Evolutionary conservation across 1,139 yeast genomes (phyloP).

Genomic region (Hemisphaericaspora xylofermentans): DNA sequence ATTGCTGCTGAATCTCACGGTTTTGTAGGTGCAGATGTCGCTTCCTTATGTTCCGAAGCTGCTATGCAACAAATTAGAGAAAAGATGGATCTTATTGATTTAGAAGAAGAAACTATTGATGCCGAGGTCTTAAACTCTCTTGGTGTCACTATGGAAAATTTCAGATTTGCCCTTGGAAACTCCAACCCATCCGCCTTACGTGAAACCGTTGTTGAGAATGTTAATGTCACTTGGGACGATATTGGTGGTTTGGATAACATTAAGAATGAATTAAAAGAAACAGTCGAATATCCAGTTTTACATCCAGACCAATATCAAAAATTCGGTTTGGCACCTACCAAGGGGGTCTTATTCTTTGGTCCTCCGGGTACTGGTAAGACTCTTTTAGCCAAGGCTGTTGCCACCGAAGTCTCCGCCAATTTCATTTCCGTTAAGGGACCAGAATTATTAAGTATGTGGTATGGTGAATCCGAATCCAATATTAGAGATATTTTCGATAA

Average conservation of each 20-base stretch:
- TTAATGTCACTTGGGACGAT: constrained; percentile 98
- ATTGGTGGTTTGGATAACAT: constrained; percentile 94
- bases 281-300: constrained; percentile 97
- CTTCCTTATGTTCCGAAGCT: constrained; percentile 95
- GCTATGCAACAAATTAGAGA: constrained; percentile 95
- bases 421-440: constrained; percentile 98
- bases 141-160: constrained; percentile 99
- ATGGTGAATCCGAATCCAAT: constrained; percentile 97
- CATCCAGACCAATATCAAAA: constrained; percentile 99
- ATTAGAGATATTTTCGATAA: constrained; percentile 96
- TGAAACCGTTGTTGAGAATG: constrained; percentile 98
- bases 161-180: constrained; percentile 95
- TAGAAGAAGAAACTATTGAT: constrained; percentile 96
- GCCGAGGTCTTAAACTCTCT: constrained; percentile 95
- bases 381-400: constrained; percentile 94
- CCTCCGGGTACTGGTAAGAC: constrained; percentile 99
- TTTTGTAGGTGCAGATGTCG: constrained; percentile 87
- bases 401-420: constrained; percentile 96
- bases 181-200: constrained; percentile 99
- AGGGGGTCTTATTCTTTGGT: constrained; percentile 97
- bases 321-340: constrained; percentile 95
- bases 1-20: constrained; percentile 84
- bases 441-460: constrained; percentile 97
- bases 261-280: constrained; percentile 95
- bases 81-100: constrained; percentile 96